phyloP scores from a whole-genome alignment of 768 basidiomycete genomes.

The Lactifluus hygrophoroides region DNA sequence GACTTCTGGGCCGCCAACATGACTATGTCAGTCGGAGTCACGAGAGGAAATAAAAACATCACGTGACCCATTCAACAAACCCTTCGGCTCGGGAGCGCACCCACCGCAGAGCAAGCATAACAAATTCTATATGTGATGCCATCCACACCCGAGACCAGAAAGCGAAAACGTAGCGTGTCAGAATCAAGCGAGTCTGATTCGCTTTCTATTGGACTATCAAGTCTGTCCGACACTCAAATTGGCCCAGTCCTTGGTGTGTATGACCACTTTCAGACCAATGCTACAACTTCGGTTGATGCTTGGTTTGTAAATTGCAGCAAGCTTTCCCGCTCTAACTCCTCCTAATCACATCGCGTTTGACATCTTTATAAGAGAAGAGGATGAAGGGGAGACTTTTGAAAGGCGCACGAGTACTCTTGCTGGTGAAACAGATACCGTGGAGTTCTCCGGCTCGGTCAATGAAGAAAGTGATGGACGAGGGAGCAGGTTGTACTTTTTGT shows the following conservation, averaged over 20 bases:
- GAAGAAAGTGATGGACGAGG: constrained; percentile 42
- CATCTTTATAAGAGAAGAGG: constrained; percentile 40
- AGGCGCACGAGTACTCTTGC: constrained; percentile 43
- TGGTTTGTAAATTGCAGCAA: constrained; percentile 31
- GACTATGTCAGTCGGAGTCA: no score
- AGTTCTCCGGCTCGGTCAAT: constrained; percentile 66
- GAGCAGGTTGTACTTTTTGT: constrained; percentile 50
- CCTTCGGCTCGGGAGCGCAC: no score
- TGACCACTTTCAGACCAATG: background rate
- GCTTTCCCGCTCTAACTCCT: constrained; percentile 58
- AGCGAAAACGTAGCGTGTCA: constrained; percentile 38
- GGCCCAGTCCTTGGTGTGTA: constrained; percentile 48
- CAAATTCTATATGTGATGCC: background rate
- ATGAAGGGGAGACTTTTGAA: constrained; percentile 29
- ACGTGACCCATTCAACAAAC: no score
- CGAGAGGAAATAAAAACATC: no score
- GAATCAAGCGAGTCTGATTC: constrained; percentile 28
- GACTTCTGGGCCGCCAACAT: no score
- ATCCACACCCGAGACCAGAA: constrained; percentile 20
- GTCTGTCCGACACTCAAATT: constrained; percentile 29
- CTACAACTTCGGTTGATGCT: background rate
- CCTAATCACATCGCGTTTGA: constrained; percentile 51
- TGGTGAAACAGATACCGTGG: constrained; percentile 78
- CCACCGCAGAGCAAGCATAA: no score
- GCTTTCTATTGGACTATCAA: constrained; percentile 32